phyloP scores from a whole-genome alignment of 345 rosid genomes.

The Citrus inodora region DNA sequence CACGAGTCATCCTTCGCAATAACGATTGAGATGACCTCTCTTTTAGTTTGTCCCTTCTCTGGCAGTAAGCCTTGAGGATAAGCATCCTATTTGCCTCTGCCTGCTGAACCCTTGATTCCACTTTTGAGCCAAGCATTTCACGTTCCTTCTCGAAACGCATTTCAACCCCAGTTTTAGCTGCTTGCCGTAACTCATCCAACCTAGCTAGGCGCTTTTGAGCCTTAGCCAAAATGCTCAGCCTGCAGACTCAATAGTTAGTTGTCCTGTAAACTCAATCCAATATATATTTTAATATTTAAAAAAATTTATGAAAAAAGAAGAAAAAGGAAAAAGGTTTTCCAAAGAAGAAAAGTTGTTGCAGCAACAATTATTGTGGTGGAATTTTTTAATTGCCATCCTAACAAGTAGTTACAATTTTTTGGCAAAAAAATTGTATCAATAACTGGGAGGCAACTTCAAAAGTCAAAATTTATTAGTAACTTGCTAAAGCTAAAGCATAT shows the following conservation, averaged over 20 bases:
- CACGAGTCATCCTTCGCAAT: conserved; percentile 69
- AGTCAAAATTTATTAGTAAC: background rate
- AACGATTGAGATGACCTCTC: conserved; percentile 88
- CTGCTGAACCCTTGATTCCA: conserved; percentile 74
- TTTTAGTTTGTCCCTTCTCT: conserved; percentile 65
- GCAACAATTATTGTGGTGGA: background rate
- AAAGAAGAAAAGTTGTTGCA: background rate
- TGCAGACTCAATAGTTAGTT: conserved; percentile 20
- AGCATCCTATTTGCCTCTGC: conserved; percentile 94
- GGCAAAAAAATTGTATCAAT: background rate
- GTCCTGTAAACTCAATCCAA: conserved; percentile 1
- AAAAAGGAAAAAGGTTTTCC: background rate
- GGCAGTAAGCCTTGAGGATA: conserved; percentile 65
- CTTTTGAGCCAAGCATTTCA: conserved; percentile 77
- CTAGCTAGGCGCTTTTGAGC: conserved; percentile 83
- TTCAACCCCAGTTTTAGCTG: conserved; percentile 77
- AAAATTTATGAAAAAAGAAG: no score
- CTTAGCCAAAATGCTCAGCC: conserved; percentile 74
- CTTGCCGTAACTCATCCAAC: conserved; percentile 89
- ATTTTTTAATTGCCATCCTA: background rate
- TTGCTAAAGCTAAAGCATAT: background rate
- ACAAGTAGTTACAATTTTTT: background rate
- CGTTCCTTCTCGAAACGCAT: conserved; percentile 73
- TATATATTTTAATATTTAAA: background rate
- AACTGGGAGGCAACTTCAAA: no score